phyloP scores from a whole-genome alignment of 2,329 filamentous ascomycete genomes.

The Aureobasidium sp. region DNA sequence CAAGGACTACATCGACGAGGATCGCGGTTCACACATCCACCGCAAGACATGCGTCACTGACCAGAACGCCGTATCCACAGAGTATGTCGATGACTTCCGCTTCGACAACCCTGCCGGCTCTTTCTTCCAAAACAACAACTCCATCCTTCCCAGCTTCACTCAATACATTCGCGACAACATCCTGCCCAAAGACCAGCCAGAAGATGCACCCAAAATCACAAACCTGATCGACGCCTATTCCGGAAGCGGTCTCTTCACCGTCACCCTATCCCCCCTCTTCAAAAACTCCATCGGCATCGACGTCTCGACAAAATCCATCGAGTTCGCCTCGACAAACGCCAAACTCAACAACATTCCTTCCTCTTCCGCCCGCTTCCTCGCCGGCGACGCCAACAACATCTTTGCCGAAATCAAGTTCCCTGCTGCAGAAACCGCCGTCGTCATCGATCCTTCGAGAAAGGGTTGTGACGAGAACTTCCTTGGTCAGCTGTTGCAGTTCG shows the following conservation, averaged over 20 bases:
- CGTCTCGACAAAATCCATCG: constrained; percentile 70
- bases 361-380: constrained; percentile 71
- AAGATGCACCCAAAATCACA: constrained; percentile 46
- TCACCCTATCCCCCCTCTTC: constrained; percentile 81
- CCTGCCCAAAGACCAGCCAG: constrained; percentile 40
- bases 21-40: constrained; percentile 56
- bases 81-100: constrained; percentile 76
- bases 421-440: constrained; percentile 76
- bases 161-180: constrained; percentile 76
- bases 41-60: constrained; percentile 85
- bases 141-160: constrained; percentile 80
- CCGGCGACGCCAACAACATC: constrained; percentile 74
- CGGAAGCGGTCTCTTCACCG: constrained; percentile 92
- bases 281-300: constrained; percentile 78
- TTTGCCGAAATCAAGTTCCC: constrained; percentile 59
- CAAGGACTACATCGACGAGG: constrained; percentile 44
- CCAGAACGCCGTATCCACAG: constrained; percentile 69
- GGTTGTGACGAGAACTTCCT: constrained; percentile 85
- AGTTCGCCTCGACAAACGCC: constrained; percentile 71
- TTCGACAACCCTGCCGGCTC: constrained; percentile 88
- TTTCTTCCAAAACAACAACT: constrained; percentile 99
- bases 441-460: constrained; percentile 93
- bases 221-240: constrained; percentile 98
- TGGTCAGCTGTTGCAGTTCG: constrained; percentile 67
- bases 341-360: constrained; percentile 59